Base-by-base conservation (phyloP, 768 basidiomycete genomes). In the Tephrocybe rancida region DNA sequence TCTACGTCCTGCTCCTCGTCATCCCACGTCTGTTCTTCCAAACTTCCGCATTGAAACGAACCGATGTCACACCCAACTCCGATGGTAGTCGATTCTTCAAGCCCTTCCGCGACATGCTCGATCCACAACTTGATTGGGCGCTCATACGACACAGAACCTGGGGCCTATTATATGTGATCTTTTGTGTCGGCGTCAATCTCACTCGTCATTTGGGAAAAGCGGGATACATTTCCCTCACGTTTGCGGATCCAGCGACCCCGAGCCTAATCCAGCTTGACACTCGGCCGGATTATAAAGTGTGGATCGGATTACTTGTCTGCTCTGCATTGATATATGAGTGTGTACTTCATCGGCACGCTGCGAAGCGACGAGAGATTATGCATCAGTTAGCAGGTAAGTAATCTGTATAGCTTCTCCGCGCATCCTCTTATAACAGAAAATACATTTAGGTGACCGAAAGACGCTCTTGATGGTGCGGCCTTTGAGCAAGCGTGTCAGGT, bases 311-410 rank as follows among this genome's bases (percentile, higher is more conserved):
- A 9, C 10, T 16, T 25, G n/a, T 43, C 10, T 24, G 21, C 42
- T 43, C 42, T 25, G 13, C 25, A 22, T 25, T 47, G 4, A 39
- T 49, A 38, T 49, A 49, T n/a, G 48, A 49, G 34, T 49, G 48
- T 14, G 48, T 49, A 3, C 48, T 49, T 38, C 10, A 24, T 4
- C 48, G 48, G 4, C 48, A 49, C 48, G 21, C 35, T 14, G 35
- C 22, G 34, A 18, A 38, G 21, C 34, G 48, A 32, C 48, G 21
- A 10, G 48, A 49, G 38, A 49, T 49, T 35, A 49, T 49, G 48
- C 48, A 38, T 38, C 48, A 38, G 34, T 16, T 49, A n/a, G 34
- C 27, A 38, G 48, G 48, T 49, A 25, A 11, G 19, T 14, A 19
- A 24, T 19, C 21, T 18, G 13, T 6, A 30, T 13, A 6, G 29